Evolutionary conservation across 2,329 filamentous ascomycete genomes (phyloP).

Genomic region (Beauveria caledonica): DNA sequence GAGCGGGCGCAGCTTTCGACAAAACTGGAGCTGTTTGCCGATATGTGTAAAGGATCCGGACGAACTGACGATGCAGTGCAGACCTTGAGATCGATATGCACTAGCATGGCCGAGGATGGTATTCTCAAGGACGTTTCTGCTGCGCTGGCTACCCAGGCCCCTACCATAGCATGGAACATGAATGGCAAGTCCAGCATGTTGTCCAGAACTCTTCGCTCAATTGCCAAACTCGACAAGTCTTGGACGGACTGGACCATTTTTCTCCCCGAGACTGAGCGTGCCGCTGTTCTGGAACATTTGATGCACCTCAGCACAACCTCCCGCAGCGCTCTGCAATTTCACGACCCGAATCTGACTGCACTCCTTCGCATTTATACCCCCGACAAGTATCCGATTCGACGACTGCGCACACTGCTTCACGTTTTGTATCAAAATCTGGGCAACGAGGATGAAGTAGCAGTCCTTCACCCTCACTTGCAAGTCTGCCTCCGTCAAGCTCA

Average conservation of each 20-base stretch:
- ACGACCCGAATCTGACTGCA: conserved; percentile 37
- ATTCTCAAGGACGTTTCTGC: conserved; percentile 45
- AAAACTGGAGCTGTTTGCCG: conserved; percentile 61
- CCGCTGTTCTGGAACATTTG: conserved; percentile 53
- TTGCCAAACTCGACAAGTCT: conserved; percentile 51
- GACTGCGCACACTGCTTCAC: conserved; percentile 42
- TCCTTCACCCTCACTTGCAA: conserved; percentile 32
- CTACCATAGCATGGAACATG: conserved; percentile 44
- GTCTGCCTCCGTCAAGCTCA: conserved; percentile 29
- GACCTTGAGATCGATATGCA: conserved; percentile 52
- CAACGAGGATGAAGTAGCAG: conserved; percentile 28
- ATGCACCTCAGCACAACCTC: conserved; percentile 38
- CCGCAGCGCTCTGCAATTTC: conserved; percentile 29
- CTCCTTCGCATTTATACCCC: conserved; percentile 42
- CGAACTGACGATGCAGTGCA: conserved; percentile 49
- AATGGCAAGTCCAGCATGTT: conserved; percentile 43
- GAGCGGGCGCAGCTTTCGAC: conserved; percentile 50
- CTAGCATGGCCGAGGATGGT: conserved; percentile 51
- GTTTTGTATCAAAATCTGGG: conserved; percentile 43
- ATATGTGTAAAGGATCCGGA: conserved; percentile 46
- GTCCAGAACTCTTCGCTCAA: conserved; percentile 49
- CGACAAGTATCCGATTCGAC: conserved; percentile 43
- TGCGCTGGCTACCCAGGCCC: conserved; percentile 39
- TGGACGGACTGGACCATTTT: conserved; percentile 49
- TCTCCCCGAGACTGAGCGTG: conserved; percentile 42